These are phyloP conservation scores for Nothophoma quercina DNA, from an alignment of 2,329 filamentous ascomycete species.

Conservation along the genomic window DNA sequence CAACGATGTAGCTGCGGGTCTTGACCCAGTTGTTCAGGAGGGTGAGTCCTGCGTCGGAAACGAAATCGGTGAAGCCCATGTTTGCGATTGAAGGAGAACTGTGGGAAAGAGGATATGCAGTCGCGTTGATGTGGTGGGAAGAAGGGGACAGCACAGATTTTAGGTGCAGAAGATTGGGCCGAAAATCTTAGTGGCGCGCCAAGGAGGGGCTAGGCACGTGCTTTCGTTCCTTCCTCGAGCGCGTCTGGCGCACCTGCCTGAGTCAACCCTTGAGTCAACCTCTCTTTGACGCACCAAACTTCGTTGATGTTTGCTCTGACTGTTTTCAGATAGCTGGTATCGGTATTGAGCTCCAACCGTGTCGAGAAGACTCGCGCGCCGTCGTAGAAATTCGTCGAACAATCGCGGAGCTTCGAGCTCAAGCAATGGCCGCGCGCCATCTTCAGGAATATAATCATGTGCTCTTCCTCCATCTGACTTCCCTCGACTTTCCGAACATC, in stretches of 20 bases:
- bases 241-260: not conserved
- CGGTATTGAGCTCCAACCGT: not conserved
- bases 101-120: constrained; percentile 19
- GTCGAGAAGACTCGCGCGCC: constrained; percentile 9
- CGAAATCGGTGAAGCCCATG: constrained; percentile 76
- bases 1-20: constrained; percentile 81
- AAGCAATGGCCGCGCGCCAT: constrained; percentile 29
- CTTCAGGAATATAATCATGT: constrained; percentile 34
- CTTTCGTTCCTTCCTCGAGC: constrained; percentile 3
- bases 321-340: not conserved
- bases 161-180: constrained; percentile 29
- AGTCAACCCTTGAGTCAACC: not conserved
- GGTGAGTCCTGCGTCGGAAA: constrained; percentile 70
- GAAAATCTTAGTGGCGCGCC: constrained; percentile 15
- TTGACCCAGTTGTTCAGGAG: constrained; percentile 76
- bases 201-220: constrained; percentile 23
- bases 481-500: constrained; percentile 11
- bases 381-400: constrained; percentile 33
- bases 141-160: constrained; percentile 29
- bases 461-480: constrained; percentile 6
- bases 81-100: constrained; percentile 41
- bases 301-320: not conserved
- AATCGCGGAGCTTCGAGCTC: constrained; percentile 32
- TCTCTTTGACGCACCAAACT: not conserved
- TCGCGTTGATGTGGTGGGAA: constrained; percentile 25